Conservation (phyloP, 108 stramenopile genomes). For the Stephanodiscus minutulus region DNA sequence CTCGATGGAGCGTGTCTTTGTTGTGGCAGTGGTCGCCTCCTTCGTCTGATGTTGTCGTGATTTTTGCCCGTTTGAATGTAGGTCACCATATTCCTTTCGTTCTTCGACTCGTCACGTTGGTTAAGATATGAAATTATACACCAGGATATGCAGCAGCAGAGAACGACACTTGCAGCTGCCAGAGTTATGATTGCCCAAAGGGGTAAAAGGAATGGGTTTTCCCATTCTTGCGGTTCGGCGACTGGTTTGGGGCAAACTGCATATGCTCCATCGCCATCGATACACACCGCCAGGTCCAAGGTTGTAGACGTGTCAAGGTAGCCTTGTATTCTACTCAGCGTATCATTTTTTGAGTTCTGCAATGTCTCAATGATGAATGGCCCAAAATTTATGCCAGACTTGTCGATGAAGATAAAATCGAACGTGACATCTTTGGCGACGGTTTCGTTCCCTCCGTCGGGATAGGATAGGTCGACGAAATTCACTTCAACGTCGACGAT, state of each 20-base stretch:
- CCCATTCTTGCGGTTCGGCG: not conserved
- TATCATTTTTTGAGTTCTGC: constrained; percentile 2
- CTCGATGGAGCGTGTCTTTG: not conserved
- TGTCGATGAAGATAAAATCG: not conserved
- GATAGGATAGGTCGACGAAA: not conserved
- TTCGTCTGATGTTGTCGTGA: not conserved
- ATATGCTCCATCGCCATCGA: constrained; percentile 5
- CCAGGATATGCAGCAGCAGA: not conserved
- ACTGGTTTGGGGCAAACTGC: not conserved
- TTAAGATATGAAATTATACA: not conserved
- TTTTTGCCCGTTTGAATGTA: not conserved
- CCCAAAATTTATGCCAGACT: not conserved
- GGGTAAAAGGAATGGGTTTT: not conserved
- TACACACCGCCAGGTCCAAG: not conserved
- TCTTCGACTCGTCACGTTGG: not conserved
- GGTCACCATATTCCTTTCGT: constrained; percentile 6
- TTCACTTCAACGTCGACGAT: not conserved
- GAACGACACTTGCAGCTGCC: not conserved
- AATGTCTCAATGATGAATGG: not conserved
- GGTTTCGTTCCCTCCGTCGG: not conserved
- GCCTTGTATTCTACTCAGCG: not conserved
- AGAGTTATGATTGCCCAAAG: constrained; percentile 7
- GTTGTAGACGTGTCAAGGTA: not conserved
- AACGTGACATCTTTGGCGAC: not conserved
- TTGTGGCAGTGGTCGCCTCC: not conserved